Evolutionary conservation across 352 stramenopile species (phyloP).

Genomic region (Globisporangium carolinianum): DNA sequence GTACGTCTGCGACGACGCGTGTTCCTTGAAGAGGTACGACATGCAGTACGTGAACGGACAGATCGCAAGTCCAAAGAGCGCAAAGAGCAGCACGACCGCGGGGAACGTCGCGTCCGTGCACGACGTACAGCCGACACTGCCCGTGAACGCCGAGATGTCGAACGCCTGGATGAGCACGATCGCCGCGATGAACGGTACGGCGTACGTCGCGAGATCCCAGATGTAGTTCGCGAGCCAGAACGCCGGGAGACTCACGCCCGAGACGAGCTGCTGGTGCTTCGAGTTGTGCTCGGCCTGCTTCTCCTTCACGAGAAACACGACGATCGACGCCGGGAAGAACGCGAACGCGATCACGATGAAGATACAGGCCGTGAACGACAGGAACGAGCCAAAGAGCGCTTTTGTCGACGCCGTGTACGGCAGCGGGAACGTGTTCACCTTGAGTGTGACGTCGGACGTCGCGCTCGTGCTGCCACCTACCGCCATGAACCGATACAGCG

Average conservation of each 20-base stretch:
- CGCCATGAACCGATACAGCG: conserved; percentile 38
- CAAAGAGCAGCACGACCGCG: conserved; percentile 45
- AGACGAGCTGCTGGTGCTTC: conserved; percentile 88
- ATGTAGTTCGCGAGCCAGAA: conserved; percentile 96
- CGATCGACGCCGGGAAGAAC: conserved; percentile 89
- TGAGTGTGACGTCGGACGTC: conserved; percentile 21
- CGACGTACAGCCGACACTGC: conserved; percentile 17
- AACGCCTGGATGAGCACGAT: conserved; percentile 33
- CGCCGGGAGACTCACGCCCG: conserved; percentile 10
- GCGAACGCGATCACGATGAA: conserved; percentile 88
- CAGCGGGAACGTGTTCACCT: conserved; percentile 41
- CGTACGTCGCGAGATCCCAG: conserved; percentile 90
- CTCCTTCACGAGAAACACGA: conserved; percentile 94
- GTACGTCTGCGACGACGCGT: conserved; percentile 44
- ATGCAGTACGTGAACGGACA: conserved; percentile 52
- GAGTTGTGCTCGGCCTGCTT: conserved; percentile 84
- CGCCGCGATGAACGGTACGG: conserved; percentile 44
- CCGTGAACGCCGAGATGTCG: conserved; percentile 24
- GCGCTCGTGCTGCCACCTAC: conserved; percentile 26
- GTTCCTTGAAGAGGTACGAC: conserved; percentile 51
- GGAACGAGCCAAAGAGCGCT: conserved; percentile 35
- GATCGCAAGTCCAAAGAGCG: conserved; percentile 56
- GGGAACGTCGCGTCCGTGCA: conserved; percentile 17
- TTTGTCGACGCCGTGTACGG: conserved; percentile 37
- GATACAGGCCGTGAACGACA: conserved; percentile 67